Conservation (phyloP, 2,329 filamentous ascomycete species). For the Colletotrichum liaoningense region DNA sequence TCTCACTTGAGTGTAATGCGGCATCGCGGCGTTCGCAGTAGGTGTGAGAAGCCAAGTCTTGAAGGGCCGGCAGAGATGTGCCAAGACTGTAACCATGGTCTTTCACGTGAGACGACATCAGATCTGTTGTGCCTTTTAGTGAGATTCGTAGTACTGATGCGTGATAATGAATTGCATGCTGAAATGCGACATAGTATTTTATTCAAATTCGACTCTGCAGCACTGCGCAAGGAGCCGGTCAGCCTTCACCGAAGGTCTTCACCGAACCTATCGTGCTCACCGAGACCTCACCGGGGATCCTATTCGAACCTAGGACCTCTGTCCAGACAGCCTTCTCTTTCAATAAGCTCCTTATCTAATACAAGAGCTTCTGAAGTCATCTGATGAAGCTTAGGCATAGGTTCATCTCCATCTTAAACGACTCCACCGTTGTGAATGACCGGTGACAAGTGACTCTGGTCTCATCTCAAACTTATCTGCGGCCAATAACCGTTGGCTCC, state of each 20-base stretch:
- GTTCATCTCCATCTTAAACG: background rate
- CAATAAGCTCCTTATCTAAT: background rate
- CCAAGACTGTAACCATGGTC: background rate
- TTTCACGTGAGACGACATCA: background rate
- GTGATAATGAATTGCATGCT: background rate
- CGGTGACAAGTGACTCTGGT: conserved; percentile 22
- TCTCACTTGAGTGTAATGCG: background rate
- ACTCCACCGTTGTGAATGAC: background rate
- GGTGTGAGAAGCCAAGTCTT: conserved; percentile 1
- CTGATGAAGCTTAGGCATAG: background rate
- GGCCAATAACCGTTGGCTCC: conserved; percentile 13
- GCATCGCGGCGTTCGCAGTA: background rate
- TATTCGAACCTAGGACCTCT: too few species aligned
- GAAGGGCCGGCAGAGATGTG: background rate
- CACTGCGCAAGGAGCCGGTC: background rate
- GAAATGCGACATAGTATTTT: background rate
- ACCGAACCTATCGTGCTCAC: background rate
- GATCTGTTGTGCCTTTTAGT: background rate
- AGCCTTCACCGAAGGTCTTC: background rate
- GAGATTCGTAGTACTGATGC: background rate
- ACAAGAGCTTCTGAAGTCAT: background rate
- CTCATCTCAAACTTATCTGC: conserved; percentile 16
- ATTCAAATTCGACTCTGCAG: too few species aligned
- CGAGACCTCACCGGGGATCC: background rate
- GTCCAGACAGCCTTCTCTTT: background rate